Evolutionary conservation across 2,329 filamentous ascomycete species (phyloP).

Genomic region (Fusarium succisae): DNA sequence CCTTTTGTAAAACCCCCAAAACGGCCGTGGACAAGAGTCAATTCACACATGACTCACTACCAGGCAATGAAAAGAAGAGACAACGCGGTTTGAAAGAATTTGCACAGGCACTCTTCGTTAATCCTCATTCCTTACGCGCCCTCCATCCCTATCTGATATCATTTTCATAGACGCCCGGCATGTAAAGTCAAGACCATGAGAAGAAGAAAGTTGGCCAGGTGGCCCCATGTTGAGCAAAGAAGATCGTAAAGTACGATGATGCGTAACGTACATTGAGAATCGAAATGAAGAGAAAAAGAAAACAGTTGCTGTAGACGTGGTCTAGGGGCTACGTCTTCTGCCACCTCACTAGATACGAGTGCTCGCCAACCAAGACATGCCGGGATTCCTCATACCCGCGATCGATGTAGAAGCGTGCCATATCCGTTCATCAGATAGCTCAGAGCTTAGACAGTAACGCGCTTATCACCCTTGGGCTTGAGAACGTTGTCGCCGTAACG

Average conservation of each 20-base stretch:
- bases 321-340: slow-evolving; percentile 17
- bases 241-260: slow-evolving; percentile 47
- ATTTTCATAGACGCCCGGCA: slow-evolving; percentile 41
- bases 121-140: slow-evolving; percentile 35
- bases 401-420: slow-evolving; percentile 16
- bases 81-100: slow-evolving; percentile 27
- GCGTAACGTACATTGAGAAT: slow-evolving; percentile 51
- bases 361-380: slow-evolving; percentile 25
- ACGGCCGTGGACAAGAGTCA: slow-evolving; percentile 11
- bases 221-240: slow-evolving; percentile 41
- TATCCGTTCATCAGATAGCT: slow-evolving; percentile 16
- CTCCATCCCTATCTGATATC: slow-evolving; percentile 34
- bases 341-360: slow-evolving; percentile 25
- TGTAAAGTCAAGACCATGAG: slow-evolving; percentile 33
- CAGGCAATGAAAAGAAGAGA: slow-evolving; percentile 40
- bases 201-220: slow-evolving; percentile 34
- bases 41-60: neutral
- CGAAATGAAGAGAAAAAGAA: slow-evolving; percentile 41
- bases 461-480: slow-evolving; percentile 45
- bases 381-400: slow-evolving; percentile 5
- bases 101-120: slow-evolving; percentile 20
- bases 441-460: slow-evolving; percentile 41
- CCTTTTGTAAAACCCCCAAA: slow-evolving; percentile 35
- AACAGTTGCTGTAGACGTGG: slow-evolving; percentile 31
- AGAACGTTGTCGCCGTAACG: slow-evolving; percentile 61